Percentiles rank a stretch among this genome's conserved stretches.
Evolutionary conservation across 805 yeast genomes (phyloP).

Genomic region (Saccharomyces mikatae): DNA sequence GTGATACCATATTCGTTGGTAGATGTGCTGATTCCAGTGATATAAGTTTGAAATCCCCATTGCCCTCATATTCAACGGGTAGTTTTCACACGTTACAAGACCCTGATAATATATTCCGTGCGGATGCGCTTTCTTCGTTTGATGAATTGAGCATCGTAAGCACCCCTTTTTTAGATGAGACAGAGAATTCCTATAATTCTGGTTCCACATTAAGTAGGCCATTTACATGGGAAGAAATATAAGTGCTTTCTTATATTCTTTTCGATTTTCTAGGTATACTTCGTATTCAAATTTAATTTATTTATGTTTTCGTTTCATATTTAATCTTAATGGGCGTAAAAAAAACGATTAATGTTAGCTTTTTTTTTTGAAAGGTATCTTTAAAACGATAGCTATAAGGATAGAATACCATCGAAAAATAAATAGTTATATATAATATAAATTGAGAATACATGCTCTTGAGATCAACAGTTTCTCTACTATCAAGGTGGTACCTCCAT

Average conservation of each 20-base stretch:
- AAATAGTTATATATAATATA: too few relatives aligned
- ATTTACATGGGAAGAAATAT: background rate
- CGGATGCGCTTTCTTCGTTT: background rate
- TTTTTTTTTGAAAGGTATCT: too few relatives aligned
- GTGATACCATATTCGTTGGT: background rate
- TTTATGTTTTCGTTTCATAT: background rate
- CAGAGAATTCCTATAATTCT: background rate
- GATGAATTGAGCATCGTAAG: background rate
- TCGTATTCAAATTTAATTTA: background rate
- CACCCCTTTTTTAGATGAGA: background rate
- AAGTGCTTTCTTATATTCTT: background rate
- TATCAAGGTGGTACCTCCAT: too few relatives aligned
- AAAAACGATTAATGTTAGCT: too few relatives aligned
- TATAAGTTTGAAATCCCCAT: background rate
- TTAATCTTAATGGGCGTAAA: background rate
- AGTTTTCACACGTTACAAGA: background rate
- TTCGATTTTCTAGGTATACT: background rate
- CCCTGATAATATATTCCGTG: background rate
- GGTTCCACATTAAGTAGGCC: background rate
- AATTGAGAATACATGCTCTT: too few relatives aligned
- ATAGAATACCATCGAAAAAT: too few relatives aligned
- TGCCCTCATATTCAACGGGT: background rate
- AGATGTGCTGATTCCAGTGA: background rate
- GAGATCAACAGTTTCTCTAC: too few relatives aligned
- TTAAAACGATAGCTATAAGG: too few relatives aligned